Conservation (phyloP, 179 eudicot species). For the Pouteria campechiana region DNA sequence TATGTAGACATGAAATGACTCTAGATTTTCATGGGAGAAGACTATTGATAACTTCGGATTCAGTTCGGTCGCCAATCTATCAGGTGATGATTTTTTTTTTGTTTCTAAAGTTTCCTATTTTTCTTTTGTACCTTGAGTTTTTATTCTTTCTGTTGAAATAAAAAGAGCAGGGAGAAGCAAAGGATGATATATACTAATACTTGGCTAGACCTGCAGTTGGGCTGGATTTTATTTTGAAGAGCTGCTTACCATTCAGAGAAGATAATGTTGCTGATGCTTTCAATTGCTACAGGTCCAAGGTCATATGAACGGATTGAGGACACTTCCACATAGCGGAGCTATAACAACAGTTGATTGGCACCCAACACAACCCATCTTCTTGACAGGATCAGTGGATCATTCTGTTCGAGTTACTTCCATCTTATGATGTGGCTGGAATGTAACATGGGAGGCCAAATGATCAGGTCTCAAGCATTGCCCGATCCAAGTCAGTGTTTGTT, state of each 20-base stretch:
- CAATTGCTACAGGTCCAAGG: slow-evolving; percentile 44
- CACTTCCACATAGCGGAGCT: slow-evolving; percentile 67
- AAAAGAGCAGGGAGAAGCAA: too few relatives aligned
- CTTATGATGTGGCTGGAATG: too few relatives aligned
- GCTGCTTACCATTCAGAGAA: too few relatives aligned
- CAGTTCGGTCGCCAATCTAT: slow-evolving; percentile 82
- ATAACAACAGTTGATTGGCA: slow-evolving; percentile 98
- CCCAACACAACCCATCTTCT: slow-evolving; percentile 74
- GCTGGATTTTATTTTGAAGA: neutral
- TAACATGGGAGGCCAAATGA: too few relatives aligned
- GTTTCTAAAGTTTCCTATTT: neutral
- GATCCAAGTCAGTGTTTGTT: too few relatives aligned
- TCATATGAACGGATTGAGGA: slow-evolving; percentile 46
- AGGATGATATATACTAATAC: too few relatives aligned
- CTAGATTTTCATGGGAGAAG: slow-evolving; percentile 82
- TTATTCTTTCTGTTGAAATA: neutral
- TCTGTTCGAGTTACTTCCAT: slow-evolving; percentile 78
- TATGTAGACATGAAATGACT: slow-evolving; percentile 73
- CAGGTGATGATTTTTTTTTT: slow-evolving; percentile 32
- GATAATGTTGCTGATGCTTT: neutral
- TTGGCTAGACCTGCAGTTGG: neutral
- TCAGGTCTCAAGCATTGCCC: too few relatives aligned
- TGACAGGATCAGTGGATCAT: slow-evolving; percentile 91
- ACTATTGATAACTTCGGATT: slow-evolving; percentile 77
- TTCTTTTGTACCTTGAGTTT: neutral